These are phyloP conservation scores for Pulicaria dysenterica DNA, from an alignment of 129 eudicot genomes.

Conservation along the genomic window DNA sequence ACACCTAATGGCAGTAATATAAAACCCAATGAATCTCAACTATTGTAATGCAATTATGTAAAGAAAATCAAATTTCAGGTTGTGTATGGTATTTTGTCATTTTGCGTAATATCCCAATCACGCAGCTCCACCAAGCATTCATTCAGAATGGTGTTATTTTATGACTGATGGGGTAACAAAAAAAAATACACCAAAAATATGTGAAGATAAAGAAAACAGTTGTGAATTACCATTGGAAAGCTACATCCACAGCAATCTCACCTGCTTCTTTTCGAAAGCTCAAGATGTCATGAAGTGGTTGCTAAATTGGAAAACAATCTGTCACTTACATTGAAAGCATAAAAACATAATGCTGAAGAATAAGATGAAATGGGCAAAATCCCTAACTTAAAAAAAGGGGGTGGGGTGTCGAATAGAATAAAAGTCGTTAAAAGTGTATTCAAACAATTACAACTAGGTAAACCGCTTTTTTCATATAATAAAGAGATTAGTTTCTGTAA, in stretches of 20 bases:
- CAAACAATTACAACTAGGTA: background rate
- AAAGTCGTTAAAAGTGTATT: background rate
- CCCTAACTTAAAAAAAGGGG: background rate
- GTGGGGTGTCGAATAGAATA: background rate
- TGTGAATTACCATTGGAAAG: constrained; percentile 78
- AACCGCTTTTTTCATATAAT: background rate
- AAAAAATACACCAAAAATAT: constrained; percentile 19
- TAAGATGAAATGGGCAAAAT: background rate
- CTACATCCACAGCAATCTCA: constrained; percentile 72
- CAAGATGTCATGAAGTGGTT: constrained; percentile 87
- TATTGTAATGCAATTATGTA: constrained; percentile 1
- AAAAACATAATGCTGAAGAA: background rate
- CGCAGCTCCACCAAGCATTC: background rate
- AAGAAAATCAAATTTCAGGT: background rate
- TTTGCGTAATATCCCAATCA: constrained; percentile 11
- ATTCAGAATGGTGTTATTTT: background rate
- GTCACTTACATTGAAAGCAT: constrained; percentile 24
- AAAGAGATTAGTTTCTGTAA: background rate
- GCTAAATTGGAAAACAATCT: constrained; percentile 54
- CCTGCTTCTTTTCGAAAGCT: constrained; percentile 75
- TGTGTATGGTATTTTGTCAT: background rate
- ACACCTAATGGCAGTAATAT: constrained; percentile 53
- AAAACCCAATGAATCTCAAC: constrained; percentile 24
- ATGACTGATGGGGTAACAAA: background rate
- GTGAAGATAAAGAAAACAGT: background rate